Evolutionary conservation across 2,329 filamentous ascomycete genomes (phyloP).

Genomic region (Neofusicoccum cordaticola): DNA sequence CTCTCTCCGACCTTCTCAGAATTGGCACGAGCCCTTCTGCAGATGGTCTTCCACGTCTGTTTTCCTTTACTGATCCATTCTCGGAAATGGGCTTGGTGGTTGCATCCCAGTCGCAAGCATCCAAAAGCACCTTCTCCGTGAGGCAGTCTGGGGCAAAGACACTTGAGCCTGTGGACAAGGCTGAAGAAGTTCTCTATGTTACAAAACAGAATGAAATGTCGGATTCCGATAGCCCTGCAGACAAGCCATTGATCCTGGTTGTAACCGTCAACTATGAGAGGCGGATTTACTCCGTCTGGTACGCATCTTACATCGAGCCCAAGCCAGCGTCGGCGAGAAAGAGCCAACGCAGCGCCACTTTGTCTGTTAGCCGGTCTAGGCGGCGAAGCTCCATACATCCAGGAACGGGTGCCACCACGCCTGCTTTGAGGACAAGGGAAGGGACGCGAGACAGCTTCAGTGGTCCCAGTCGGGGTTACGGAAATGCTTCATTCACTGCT

Average conservation of each 20-base stretch:
- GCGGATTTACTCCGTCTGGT: slow-evolving; percentile 81
- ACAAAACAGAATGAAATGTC: slow-evolving; percentile 61
- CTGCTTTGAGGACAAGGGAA: slow-evolving; percentile 59
- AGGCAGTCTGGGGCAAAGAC: slow-evolving; percentile 33
- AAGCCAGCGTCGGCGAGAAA: slow-evolving; percentile 50
- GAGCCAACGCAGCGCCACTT: slow-evolving; percentile 25
- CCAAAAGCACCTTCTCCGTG: slow-evolving; percentile 21
- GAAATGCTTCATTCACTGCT: slow-evolving; percentile 36
- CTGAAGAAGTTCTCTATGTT: slow-evolving; percentile 82
- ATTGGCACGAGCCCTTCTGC: slow-evolving; percentile 25
- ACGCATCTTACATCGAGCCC: slow-evolving; percentile 70
- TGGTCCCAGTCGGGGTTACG: slow-evolving; percentile 45
- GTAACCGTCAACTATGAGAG: slow-evolving; percentile 78
- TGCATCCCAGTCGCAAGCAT: slow-evolving; percentile 24
- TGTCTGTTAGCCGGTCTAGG: slow-evolving; percentile 49
- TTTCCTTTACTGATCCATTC: slow-evolving; percentile 81
- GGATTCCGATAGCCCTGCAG: slow-evolving; percentile 41
- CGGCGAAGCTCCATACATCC: slow-evolving; percentile 59
- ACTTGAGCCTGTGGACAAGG: slow-evolving; percentile 65
- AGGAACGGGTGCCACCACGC: slow-evolving; percentile 71
- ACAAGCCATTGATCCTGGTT: slow-evolving; percentile 62
- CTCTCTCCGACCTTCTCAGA: slow-evolving; percentile 33
- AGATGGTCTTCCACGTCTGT: slow-evolving; percentile 68
- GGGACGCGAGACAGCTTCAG: slow-evolving; percentile 77
- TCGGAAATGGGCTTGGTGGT: slow-evolving; percentile 83